Percentiles rank a stretch among this genome's conserved stretches.
phyloP scores from a whole-genome alignment of 805 yeast species.

The Kuraishia piskuri region DNA sequence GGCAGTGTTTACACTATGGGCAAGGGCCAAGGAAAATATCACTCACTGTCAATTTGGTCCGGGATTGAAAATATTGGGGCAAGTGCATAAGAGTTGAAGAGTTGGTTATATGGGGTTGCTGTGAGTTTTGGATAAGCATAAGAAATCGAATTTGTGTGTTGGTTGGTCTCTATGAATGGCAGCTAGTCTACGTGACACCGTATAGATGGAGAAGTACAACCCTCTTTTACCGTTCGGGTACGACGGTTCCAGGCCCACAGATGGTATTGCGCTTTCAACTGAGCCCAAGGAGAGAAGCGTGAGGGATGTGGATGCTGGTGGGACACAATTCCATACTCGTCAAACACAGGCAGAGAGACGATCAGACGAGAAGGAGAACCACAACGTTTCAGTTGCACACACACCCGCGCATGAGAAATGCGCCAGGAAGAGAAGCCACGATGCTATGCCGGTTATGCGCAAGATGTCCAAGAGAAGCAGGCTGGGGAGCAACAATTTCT shows the following conservation, averaged over 20 bases:
- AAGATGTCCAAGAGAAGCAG: neutral
- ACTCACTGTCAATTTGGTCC: no score
- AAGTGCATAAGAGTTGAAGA: no score
- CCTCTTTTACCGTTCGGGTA: slow-evolving; percentile 42
- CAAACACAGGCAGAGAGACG: slow-evolving; percentile 8
- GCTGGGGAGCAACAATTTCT: no score
- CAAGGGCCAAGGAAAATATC: no score
- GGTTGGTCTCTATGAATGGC: no score
- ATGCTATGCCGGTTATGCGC: slow-evolving; percentile 6
- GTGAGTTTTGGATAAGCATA: no score
- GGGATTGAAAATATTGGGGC: no score
- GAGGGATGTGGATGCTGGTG: slow-evolving; percentile 35
- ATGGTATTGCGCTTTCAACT: slow-evolving; percentile 23
- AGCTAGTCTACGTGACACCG: no score
- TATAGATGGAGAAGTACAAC: slow-evolving; percentile 3
- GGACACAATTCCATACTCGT: slow-evolving; percentile 33
- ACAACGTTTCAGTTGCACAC: slow-evolving; percentile 17
- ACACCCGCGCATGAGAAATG: slow-evolving; percentile 30
- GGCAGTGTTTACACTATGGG: no score
- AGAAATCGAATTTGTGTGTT: no score
- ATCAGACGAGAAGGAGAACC: slow-evolving; percentile 14
- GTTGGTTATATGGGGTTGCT: no score
- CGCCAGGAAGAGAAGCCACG: slow-evolving; percentile 26
- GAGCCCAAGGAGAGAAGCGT: slow-evolving; percentile 30
- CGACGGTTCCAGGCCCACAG: slow-evolving; percentile 26